Conservation (phyloP, 2,329 filamentous ascomycete species). For the Dichotomopilus funicola region DNA sequence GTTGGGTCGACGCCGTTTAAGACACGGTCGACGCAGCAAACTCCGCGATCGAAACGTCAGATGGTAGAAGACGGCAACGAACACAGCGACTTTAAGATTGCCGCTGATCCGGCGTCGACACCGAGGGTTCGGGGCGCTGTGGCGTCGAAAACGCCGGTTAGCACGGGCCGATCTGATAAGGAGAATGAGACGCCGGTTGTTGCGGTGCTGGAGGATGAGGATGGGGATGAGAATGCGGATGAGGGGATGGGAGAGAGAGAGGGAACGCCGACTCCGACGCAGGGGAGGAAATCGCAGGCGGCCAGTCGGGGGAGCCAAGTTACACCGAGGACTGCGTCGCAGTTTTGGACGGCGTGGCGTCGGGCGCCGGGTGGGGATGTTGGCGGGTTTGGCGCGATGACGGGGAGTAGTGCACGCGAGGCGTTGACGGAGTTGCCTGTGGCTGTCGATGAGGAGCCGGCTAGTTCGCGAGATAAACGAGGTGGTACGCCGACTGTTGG, state of each 20-base stretch:
- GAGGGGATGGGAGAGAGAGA: not conserved
- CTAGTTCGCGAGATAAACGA: not conserved
- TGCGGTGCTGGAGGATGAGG: conserved; percentile 1
- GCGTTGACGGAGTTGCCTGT: not conserved
- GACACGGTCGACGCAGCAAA: conserved; percentile 8
- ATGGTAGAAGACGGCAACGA: not conserved
- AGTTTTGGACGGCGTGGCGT: conserved; percentile 5
- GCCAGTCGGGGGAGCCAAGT: conserved; percentile 1
- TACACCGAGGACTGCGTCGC: conserved; percentile 4
- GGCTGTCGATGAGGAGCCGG: not conserved
- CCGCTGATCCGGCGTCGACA: conserved; percentile 2
- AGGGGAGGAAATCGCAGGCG: not conserved
- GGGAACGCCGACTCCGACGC: conserved; percentile 13
- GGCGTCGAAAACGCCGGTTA: conserved; percentile 4
- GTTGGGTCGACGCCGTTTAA: conserved; percentile 21
- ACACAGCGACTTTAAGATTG: not conserved
- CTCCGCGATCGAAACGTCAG: not conserved
- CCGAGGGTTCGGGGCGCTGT: not conserved
- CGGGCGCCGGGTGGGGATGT: not conserved
- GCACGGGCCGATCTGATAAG: conserved; percentile 15
- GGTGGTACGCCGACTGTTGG: conserved; percentile 10
- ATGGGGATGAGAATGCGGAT: not conserved
- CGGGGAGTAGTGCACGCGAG: not conserved
- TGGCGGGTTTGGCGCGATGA: not conserved
- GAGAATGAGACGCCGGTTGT: conserved; percentile 11